These are phyloP conservation scores for Isatis tinctoria DNA, from an alignment of 345 rosid species.

Conservation along the genomic window DNA sequence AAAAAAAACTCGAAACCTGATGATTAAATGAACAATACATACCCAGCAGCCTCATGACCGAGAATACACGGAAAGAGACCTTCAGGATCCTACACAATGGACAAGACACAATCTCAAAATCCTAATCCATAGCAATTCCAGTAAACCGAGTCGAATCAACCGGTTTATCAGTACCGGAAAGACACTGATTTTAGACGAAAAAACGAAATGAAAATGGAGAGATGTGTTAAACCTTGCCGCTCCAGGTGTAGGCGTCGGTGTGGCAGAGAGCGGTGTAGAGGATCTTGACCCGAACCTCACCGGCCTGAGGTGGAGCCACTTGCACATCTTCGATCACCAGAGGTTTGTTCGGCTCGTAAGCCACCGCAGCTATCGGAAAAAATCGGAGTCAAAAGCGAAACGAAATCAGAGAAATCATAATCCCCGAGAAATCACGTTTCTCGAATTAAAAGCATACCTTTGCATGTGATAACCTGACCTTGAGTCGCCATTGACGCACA, in stretches of 20 bases:
- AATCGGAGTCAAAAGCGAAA: not conserved
- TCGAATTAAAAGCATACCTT: slow-evolving; percentile 41
- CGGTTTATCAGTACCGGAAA: too few relatives aligned
- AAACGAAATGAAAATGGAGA: not conserved
- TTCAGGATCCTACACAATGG: slow-evolving; percentile 73
- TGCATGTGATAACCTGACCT: slow-evolving; percentile 89
- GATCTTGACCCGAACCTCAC: slow-evolving; percentile 90
- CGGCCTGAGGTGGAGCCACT: slow-evolving; percentile 95
- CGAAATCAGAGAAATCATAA: slow-evolving; percentile 15
- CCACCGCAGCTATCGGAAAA: slow-evolving; percentile 79
- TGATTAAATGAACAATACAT: slow-evolving; percentile 12
- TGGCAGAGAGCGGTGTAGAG: slow-evolving; percentile 93
- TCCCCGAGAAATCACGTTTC: too few relatives aligned
- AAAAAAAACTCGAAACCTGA: not conserved
- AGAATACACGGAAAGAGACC: slow-evolving; percentile 95
- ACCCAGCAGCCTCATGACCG: slow-evolving; percentile 99
- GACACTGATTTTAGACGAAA: too few relatives aligned
- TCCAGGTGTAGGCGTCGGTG: slow-evolving; percentile 98
- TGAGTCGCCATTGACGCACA: slow-evolving; percentile 57
- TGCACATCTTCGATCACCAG: slow-evolving; percentile 82
- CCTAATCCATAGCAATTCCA: not conserved
- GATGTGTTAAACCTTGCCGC: slow-evolving; percentile 67
- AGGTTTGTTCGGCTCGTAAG: slow-evolving; percentile 91
- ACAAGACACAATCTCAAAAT: not conserved
- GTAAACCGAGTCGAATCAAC: too few relatives aligned